phyloP scores from a whole-genome alignment of 1,284 basidiomycete species.

The Singerocomus rubriflavus region DNA sequence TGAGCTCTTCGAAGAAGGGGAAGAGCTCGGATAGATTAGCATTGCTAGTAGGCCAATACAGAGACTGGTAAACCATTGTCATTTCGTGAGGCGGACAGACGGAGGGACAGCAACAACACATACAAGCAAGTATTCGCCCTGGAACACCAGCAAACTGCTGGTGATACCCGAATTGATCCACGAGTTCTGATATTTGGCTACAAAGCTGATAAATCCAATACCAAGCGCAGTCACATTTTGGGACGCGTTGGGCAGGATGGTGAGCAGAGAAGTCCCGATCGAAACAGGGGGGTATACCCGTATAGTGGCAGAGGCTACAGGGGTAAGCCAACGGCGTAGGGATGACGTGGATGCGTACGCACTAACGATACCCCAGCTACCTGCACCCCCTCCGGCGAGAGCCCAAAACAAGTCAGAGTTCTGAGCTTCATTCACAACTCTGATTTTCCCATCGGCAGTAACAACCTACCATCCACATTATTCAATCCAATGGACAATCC shows the following conservation, averaged over 20 bases:
- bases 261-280: slow-evolving; percentile 15
- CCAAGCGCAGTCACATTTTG: slow-evolving; percentile 13
- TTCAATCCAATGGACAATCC: not conserved
- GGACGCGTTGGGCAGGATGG: slow-evolving; percentile 6
- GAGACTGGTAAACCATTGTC: not conserved
- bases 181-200: slow-evolving; percentile 16
- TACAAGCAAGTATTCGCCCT: slow-evolving; percentile 11
- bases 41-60: slow-evolving; percentile 7
- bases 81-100: too few relatives aligned
- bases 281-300: slow-evolving; percentile 8
- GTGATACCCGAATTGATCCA: slow-evolving; percentile 8
- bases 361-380: slow-evolving; percentile 29
- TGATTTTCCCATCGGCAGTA: slow-evolving; percentile 21
- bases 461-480: slow-evolving; percentile 11
- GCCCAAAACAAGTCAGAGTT: slow-evolving; percentile 28
- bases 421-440: slow-evolving; percentile 18
- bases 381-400: slow-evolving; percentile 22
- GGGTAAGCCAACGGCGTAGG: not conserved
- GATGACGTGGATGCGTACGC: not conserved
- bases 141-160: not conserved
- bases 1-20: slow-evolving; percentile 19
- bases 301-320: slow-evolving; percentile 16
- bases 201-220: slow-evolving; percentile 16
- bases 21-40: slow-evolving; percentile 3
- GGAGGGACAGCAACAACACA: not conserved